Base-by-base conservation (phyloP, 1,284 basidiomycete species). In the Rhodotorula mucilaginosa region DNA sequence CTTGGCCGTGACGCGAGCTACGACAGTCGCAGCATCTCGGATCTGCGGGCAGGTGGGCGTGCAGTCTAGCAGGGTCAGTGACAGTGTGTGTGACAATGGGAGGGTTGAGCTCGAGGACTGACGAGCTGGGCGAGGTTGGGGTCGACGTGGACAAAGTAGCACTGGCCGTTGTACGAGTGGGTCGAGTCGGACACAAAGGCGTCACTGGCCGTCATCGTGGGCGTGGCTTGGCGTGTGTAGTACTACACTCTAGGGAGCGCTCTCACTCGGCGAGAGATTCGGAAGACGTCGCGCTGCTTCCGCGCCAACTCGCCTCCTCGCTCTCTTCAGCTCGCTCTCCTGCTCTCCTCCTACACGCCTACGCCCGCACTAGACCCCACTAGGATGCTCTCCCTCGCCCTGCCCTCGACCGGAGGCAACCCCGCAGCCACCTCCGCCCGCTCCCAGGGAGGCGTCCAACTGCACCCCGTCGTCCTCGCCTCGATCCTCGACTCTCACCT, bases 401-500 rank as follows among this genome's bases (percentile, higher is more conserved):
- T 74, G 12, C 68, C 73, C 1, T 56, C 68, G 15, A 65, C 48
- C 18, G 48, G 49, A 7, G 49, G 19, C 49, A 51, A 23, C 49
- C 18, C 49, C 49, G 19, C 49, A 18, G 18, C 48, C 48, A 21
- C 48, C n/a, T n/a, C n/a, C n/a, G n/a, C n/a, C n/a, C n/a, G n/a
- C n/a, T n/a, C 48, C 48, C 48, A 49, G 12, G 21, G 61, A 1
- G n/a, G n/a, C n/a, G n/a, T n/a, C n/a, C n/a, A n/a, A n/a, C n/a
- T n/a, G n/a, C n/a, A 94, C 81, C 93, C 94, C n/a, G 90, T 91
- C 64, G 92, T 93, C 13, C 87, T 99, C 69, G 94, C 97, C 81
- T 90, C 92, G 69, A 94, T 98, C 84, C 89, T 99, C 75, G 96
- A 98, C 83, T 96, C 99, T 84, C 97, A 94, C 83, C 88, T 98